Evolutionary conservation across 2,329 filamentous ascomycete genomes (phyloP).

Genomic region (Balansia obtecta): DNA sequence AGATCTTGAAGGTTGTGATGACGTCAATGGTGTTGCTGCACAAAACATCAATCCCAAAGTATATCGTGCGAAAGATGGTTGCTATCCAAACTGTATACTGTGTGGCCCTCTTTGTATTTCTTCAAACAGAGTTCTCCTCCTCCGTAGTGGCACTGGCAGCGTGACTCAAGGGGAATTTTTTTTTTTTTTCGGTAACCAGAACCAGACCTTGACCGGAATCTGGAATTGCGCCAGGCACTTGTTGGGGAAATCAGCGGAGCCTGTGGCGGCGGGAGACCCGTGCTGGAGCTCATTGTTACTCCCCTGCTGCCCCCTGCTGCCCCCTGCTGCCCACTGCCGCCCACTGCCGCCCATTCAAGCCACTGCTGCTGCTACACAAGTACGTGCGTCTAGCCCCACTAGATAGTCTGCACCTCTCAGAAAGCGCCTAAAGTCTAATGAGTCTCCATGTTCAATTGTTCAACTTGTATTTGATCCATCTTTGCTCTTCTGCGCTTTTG

Average conservation of each 20-base stretch:
- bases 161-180: no score
- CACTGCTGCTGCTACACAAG: neutral
- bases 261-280: neutral
- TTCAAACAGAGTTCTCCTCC: no score
- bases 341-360: neutral
- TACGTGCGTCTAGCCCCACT: no score
- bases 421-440: neutral
- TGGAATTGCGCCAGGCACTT: neutral
- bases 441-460: no score
- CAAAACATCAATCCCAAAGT: no score
- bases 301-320: neutral
- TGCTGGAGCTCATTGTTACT: neutral
- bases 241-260: neutral
- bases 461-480: neutral
- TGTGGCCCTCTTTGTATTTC: no score
- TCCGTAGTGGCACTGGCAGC: no score
- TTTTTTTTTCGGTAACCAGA: no score
- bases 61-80: no score
- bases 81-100: no score
- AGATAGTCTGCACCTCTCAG: neutral
- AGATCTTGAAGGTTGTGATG: no score
- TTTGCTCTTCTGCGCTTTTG: neutral
- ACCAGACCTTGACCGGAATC: neutral
- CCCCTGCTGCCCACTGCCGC: neutral
- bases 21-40: no score